These are phyloP conservation scores for Nicotiana sylvestris DNA, from an alignment of 257 asterid genomes.

Conservation along the genomic window DNA sequence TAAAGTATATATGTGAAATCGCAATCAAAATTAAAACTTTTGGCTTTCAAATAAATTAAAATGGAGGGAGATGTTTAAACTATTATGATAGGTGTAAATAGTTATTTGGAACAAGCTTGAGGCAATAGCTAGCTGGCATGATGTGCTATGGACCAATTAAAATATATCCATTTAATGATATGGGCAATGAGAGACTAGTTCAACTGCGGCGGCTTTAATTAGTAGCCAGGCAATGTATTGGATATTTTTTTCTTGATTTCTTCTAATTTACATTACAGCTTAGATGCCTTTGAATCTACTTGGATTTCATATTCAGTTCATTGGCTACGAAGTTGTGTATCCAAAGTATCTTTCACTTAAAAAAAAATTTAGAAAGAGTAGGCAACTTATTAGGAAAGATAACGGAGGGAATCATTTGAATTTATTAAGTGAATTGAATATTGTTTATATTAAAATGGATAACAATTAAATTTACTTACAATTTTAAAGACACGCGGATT, in stretches of 20 bases:
- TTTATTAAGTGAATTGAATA: too few relatives aligned
- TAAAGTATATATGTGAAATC: too few relatives aligned
- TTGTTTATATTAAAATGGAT: too few relatives aligned
- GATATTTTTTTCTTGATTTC: too few relatives aligned
- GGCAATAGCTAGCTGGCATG: not conserved
- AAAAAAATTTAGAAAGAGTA: not conserved
- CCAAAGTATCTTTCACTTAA: not conserved
- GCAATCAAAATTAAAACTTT: too few relatives aligned
- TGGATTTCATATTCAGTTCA: not conserved
- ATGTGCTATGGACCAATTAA: not conserved
- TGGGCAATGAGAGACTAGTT: not conserved
- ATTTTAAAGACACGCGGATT: too few relatives aligned
- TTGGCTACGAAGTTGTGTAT: not conserved
- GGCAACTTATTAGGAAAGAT: too few relatives aligned
- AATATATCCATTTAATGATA: not conserved
- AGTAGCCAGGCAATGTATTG: not conserved
- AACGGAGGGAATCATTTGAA: too few relatives aligned
- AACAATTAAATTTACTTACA: too few relatives aligned
- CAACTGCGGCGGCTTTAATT: not conserved
- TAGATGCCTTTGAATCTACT: not conserved
- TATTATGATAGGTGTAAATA: not conserved
- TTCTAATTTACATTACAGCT: not conserved
- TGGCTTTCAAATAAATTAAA: too few relatives aligned
- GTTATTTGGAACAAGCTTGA: not conserved
- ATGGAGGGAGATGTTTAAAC: too few relatives aligned